Evolutionary conservation across 2,329 filamentous ascomycete species (phyloP).

Genomic region (Dactylellina parvicollis): DNA sequence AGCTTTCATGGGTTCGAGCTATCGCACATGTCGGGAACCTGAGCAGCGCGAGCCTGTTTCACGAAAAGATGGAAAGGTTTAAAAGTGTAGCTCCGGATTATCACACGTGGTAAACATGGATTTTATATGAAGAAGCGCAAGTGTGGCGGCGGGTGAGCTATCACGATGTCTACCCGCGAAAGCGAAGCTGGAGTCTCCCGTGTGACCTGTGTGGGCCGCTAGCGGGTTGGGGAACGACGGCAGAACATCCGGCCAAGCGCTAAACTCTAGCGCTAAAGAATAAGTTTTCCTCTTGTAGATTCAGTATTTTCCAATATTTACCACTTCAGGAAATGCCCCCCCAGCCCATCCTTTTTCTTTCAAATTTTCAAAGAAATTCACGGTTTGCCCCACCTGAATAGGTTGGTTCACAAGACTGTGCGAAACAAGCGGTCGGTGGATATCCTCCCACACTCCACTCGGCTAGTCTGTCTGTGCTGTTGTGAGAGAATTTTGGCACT

Average conservation of each 20-base stretch:
- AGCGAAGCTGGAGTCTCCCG: not conserved
- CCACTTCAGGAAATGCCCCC: conserved; percentile 23
- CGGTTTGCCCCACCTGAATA: conserved; percentile 38
- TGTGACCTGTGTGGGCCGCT: conserved; percentile 17
- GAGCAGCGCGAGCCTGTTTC: too few species aligned
- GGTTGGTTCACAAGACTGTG: conserved; percentile 31
- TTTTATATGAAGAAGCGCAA: not conserved
- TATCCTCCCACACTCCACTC: conserved; percentile 25
- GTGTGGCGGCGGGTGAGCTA: not conserved
- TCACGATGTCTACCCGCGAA: not conserved
- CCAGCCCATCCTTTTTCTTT: conserved; percentile 21
- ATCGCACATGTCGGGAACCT: too few species aligned
- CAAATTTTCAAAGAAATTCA: conserved; percentile 16
- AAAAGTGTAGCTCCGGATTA: too few species aligned
- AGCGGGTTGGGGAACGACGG: conserved; percentile 47
- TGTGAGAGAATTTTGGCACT: conserved; percentile 43
- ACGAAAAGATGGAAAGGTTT: too few species aligned
- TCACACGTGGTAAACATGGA: not conserved
- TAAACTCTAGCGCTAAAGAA: conserved; percentile 28
- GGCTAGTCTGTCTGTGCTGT: conserved; percentile 29
- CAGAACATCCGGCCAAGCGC: conserved; percentile 42
- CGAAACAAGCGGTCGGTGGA: conserved; percentile 26
- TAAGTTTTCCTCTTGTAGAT: conserved; percentile 14
- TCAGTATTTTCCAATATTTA: conserved; percentile 10
- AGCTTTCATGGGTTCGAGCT: too few species aligned